phyloP scores from a whole-genome alignment of 805 yeast genomes.

The Hagleromyces aurorensis region DNA sequence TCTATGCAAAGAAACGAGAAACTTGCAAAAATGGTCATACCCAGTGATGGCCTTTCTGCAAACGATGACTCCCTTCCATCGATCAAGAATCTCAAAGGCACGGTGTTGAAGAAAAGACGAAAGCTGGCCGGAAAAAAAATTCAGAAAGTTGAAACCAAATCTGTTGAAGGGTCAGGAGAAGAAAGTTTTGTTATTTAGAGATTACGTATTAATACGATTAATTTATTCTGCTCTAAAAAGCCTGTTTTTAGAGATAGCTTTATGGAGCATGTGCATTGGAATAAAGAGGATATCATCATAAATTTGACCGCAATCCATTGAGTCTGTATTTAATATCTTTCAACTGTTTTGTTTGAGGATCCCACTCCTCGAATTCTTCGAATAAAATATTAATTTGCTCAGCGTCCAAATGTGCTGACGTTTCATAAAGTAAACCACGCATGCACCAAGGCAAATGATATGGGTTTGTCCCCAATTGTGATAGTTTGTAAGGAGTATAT shows the following conservation, averaged over 20 bases:
- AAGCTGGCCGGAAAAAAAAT: constrained; percentile 18
- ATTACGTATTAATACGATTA: background rate
- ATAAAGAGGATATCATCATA: constrained; percentile 6
- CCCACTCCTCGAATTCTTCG: constrained; percentile 75
- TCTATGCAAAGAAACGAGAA: constrained; percentile 13
- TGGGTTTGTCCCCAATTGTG: constrained; percentile 69
- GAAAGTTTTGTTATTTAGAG: background rate
- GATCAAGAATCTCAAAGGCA: background rate
- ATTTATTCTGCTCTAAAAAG: background rate
- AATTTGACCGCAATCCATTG: constrained; percentile 39
- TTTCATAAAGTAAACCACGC: constrained; percentile 69
- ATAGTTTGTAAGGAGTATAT: constrained; percentile 45
- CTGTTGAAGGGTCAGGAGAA: no score
- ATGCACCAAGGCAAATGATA: constrained; percentile 89
- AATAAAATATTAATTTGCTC: constrained; percentile 54
- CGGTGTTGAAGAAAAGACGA: constrained; percentile 9
- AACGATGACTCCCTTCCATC: constrained; percentile 5
- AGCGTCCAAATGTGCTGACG: constrained; percentile 44
- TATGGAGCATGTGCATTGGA: background rate
- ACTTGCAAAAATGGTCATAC: constrained; percentile 13
- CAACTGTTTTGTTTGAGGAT: constrained; percentile 72
- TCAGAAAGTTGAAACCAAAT: constrained; percentile 15
- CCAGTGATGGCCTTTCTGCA: constrained; percentile 14
- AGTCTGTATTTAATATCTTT: constrained; percentile 79
- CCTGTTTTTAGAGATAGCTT: background rate